A percentile compares a stretch with the other conserved stretches of the same genome.
phyloP scores from a whole-genome alignment of 2,329 filamentous ascomycete species.

The Lachnellula hyalina region DNA sequence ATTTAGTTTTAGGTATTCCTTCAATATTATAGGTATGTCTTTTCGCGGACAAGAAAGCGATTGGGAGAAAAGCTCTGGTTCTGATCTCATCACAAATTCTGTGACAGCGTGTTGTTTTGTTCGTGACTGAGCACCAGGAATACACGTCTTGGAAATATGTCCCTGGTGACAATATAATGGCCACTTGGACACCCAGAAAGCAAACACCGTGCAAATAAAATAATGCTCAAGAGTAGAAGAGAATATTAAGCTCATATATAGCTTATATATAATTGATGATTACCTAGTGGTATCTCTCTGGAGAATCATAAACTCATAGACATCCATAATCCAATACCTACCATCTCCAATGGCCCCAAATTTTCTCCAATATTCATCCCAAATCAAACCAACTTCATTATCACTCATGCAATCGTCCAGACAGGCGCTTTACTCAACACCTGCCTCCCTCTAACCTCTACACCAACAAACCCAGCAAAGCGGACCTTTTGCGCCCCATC shows the following conservation, averaged over 20 bases:
- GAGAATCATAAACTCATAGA: constrained; percentile 11
- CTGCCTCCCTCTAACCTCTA: constrained; percentile 72
- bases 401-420: constrained; percentile 47
- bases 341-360: neutral
- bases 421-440: constrained; percentile 72
- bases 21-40: too few species aligned
- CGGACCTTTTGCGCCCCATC: constrained; percentile 50
- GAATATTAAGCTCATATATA: neutral
- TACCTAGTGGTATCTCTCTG: constrained; percentile 9
- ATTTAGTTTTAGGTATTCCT: too few species aligned
- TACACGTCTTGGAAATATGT: too few species aligned
- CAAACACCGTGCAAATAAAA: neutral
- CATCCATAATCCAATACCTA: neutral
- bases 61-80: too few species aligned
- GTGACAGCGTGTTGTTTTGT: too few species aligned
- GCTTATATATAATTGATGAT: neutral
- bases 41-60: too few species aligned
- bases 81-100: too few species aligned
- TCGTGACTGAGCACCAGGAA: too few species aligned
- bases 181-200: neutral
- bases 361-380: neutral
- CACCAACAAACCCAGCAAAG: constrained; percentile 68
- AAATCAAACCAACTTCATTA: constrained; percentile 1
- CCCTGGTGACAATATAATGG: neutral
- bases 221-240: neutral